phyloP scores from a whole-genome alignment of 805 yeast genomes.

The Saccharomycopsis javanensis region DNA sequence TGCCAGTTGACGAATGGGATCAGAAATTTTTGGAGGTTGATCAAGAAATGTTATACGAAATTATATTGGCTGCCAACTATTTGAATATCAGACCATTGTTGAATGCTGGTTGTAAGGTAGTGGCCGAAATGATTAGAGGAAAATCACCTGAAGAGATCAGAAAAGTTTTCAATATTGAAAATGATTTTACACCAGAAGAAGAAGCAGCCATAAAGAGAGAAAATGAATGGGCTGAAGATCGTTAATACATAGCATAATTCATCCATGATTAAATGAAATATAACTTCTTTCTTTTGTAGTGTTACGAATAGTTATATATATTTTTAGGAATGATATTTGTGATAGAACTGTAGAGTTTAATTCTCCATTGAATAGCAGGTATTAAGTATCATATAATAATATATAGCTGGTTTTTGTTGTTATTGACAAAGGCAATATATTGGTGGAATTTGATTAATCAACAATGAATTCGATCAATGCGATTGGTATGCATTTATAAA shows the following conservation, averaged over 20 bases:
- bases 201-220: conserved; percentile 82
- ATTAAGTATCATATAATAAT: no score
- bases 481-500: no score
- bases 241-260: conserved; percentile 28
- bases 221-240: conserved; percentile 87
- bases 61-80: conserved; percentile 73
- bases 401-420: no score
- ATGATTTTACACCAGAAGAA: conserved; percentile 79
- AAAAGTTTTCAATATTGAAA: conserved; percentile 69
- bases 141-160: conserved; percentile 74
- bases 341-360: no score
- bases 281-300: neutral
- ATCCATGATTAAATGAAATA: no score
- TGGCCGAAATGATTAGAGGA: conserved; percentile 77
- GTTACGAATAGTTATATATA: neutral
- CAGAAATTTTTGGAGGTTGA: conserved; percentile 88
- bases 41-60: conserved; percentile 79
- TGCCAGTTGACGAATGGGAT: conserved; percentile 94
- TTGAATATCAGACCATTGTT: conserved; percentile 64
- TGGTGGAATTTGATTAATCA: no score
- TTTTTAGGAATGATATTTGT: no score
- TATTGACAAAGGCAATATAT: no score
- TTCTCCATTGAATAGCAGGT: no score
- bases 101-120: conserved; percentile 72
- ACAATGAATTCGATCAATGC: no score